A percentile compares a stretch with the other conserved stretches of the same genome.
phyloP scores from a whole-genome alignment of 305 asterid species.

The Ilex paraguariensis region DNA sequence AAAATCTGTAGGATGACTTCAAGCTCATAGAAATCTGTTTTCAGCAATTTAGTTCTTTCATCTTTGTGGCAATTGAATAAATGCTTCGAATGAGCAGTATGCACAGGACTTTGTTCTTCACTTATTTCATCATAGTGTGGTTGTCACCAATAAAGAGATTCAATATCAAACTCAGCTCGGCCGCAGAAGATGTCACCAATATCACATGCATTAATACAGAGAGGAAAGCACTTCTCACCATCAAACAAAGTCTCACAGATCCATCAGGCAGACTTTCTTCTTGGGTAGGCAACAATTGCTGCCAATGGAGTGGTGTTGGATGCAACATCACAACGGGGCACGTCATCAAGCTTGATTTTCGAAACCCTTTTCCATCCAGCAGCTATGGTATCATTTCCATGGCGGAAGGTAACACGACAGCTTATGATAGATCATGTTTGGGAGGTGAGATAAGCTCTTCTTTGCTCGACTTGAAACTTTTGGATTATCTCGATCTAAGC shows the following conservation, averaged over 20 bases:
- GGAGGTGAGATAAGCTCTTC: background rate
- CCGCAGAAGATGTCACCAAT: background rate
- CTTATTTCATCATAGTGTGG: no score
- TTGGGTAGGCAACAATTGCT: background rate
- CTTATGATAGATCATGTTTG: background rate
- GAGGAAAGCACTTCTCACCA: background rate
- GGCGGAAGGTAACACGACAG: no score
- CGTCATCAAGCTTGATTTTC: no score
- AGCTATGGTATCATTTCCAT: no score
- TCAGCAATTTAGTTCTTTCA: no score
- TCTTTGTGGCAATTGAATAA: no score
- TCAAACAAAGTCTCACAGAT: background rate
- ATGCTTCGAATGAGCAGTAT: no score
- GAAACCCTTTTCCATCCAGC: background rate
- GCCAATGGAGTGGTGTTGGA: background rate
- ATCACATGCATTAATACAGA: background rate
- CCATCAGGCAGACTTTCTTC: background rate
- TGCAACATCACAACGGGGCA: background rate
- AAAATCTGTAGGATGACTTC: no score
- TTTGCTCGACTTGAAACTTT: background rate
- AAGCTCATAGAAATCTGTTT: no score
- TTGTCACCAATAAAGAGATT: no score
- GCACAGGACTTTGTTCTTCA: no score
- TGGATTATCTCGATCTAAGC: constrained; percentile 2
- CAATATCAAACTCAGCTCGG: background rate